Evolutionary conservation across 371 early-diverging fungal genomes (phyloP).

Genomic region (Rhizopus arrhizus): DNA sequence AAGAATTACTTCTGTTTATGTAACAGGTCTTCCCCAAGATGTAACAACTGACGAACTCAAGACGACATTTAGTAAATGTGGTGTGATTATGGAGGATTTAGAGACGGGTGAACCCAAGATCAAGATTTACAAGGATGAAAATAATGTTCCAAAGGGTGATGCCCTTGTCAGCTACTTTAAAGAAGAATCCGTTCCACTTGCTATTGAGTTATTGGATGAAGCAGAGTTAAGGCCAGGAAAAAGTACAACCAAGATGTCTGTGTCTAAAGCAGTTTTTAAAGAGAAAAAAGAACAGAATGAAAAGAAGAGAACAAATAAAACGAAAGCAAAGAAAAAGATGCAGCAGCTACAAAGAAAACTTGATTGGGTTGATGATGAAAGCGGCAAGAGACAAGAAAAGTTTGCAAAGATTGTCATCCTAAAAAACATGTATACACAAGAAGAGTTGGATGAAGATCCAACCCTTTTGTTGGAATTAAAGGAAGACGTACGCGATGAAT

Average conservation of each 20-base stretch:
- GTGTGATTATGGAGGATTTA: conserved; percentile 87
- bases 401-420: conserved; percentile 84
- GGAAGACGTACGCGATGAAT: conserved; percentile 91
- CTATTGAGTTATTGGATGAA: conserved; percentile 85
- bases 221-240: conserved; percentile 73
- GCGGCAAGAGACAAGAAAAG: conserved; percentile 71
- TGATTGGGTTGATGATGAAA: conserved; percentile 89
- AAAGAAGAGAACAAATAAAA: conserved; percentile 54
- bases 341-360: conserved; percentile 85
- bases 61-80: conserved; percentile 82
- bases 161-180: conserved; percentile 89
- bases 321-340: conserved; percentile 68
- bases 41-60: conserved; percentile 77
- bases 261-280: conserved; percentile 75
- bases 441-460: conserved; percentile 90
- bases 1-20: conserved; percentile 78
- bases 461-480: conserved; percentile 86
- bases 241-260: conserved; percentile 61
- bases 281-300: conserved; percentile 50
- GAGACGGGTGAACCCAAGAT: conserved; percentile 80
- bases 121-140: conserved; percentile 80
- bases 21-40: conserved; percentile 86
- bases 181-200: conserved; percentile 85
- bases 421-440: conserved; percentile 90
- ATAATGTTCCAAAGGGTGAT: conserved; percentile 82